Conservation (phyloP, 2,329 filamentous ascomycete species). For the Phaeosphaeriaceae sp. region DNA sequence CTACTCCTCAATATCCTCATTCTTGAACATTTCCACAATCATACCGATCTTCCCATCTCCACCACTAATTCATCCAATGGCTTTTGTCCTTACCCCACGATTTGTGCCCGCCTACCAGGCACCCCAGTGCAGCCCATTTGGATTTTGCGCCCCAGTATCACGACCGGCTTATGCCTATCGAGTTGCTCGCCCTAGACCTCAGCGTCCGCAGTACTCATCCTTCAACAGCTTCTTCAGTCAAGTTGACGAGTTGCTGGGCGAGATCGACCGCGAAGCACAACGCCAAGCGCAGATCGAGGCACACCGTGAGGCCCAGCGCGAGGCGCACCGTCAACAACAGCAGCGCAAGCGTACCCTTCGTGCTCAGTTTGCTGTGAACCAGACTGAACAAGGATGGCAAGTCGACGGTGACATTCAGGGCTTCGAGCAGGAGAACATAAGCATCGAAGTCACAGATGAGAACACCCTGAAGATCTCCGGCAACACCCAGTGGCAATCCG, state of each 20-base stretch:
- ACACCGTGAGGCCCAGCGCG: conserved; percentile 37
- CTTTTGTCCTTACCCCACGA: conserved; percentile 42
- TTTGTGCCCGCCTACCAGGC: conserved; percentile 40
- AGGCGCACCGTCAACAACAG: conserved; percentile 36
- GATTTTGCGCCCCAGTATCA: conserved; percentile 29
- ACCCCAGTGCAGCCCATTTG: conserved; percentile 37
- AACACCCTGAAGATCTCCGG: conserved; percentile 42
- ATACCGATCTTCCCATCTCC: conserved; percentile 1
- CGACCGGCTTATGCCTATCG: conserved; percentile 29
- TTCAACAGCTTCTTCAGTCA: conserved; percentile 43
- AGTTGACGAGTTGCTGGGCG: conserved; percentile 40
- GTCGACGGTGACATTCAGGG: conserved; percentile 42
- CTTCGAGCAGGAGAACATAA: conserved; percentile 45
- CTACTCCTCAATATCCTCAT: conserved; percentile 23
- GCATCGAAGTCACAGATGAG: conserved; percentile 43
- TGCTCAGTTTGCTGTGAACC: conserved; percentile 40
- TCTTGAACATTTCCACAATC: conserved; percentile 13
- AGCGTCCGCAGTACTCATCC: conserved; percentile 30
- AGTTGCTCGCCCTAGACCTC: conserved; percentile 20
- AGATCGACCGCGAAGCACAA: conserved; percentile 38
- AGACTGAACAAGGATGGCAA: conserved; percentile 39
- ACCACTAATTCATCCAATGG: conserved; percentile 32
- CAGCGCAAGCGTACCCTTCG: conserved; percentile 39
- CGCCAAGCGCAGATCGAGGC: conserved; percentile 28
- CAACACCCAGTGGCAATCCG: conserved; percentile 33